Conservation (phyloP, 305 asterid genomes). For the Ilex paraguariensis region DNA sequence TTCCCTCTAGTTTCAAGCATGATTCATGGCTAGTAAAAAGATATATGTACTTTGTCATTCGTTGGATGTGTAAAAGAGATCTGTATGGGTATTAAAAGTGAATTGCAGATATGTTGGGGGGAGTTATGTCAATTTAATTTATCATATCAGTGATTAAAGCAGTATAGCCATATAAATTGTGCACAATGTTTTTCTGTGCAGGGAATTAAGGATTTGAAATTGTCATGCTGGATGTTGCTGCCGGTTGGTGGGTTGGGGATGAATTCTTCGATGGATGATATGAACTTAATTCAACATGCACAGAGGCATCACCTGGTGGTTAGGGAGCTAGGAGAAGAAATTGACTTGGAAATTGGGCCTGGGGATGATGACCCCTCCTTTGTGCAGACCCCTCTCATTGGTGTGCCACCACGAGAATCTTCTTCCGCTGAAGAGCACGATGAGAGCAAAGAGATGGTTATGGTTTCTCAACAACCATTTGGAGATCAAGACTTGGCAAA, state of each 20-base stretch:
- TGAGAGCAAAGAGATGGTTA: conserved; percentile 55
- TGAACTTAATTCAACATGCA: conserved; percentile 89
- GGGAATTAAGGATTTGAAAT: conserved; percentile 14
- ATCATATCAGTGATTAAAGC: no score
- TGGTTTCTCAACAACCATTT: conserved; percentile 56
- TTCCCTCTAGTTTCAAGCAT: no score
- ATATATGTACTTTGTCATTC: no score
- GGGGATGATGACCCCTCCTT: conserved; percentile 91
- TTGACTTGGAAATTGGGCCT: conserved; percentile 90
- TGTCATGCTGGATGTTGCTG: conserved; percentile 94
- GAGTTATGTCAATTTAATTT: no score
- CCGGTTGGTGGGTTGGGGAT: conserved; percentile 74
- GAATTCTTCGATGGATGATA: conserved; percentile 93
- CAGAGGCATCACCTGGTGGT: conserved; percentile 91
- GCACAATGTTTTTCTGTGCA: conserved; percentile 15
- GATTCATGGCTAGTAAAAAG: no score
- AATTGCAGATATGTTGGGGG: no score
- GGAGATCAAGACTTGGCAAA: conserved; percentile 71
- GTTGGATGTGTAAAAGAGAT: no score
- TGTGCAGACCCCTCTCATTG: conserved; percentile 59
- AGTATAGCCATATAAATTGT: no score
- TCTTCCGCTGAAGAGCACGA: conserved; percentile 71
- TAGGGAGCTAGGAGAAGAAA: conserved; percentile 85
- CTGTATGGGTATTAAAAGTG: no score
- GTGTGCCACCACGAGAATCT: conserved; percentile 67